Conservation (phyloP, 305 asterid species). For the Fraxinus albicans region DNA sequence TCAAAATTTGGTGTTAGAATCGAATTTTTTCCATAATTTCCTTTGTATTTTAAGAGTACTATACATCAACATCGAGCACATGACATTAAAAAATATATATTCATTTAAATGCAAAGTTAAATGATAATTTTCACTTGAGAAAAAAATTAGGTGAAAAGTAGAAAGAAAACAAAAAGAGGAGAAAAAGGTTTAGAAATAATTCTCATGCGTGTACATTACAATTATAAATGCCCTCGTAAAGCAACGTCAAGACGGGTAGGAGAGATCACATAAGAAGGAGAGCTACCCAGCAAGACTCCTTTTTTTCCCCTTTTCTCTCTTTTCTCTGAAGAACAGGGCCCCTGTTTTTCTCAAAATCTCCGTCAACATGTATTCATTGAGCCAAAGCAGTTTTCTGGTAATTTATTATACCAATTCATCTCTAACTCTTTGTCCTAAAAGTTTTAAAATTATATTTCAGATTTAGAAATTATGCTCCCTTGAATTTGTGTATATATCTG, state of each 20-base stretch:
- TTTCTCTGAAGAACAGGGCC: not conserved
- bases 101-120: too few species aligned
- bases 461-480: slow-evolving; percentile 18
- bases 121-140: too few species aligned
- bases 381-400: slow-evolving; percentile 46
- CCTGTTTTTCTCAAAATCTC: not conserved
- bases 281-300: slow-evolving; percentile 11
- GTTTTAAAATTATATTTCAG: not conserved
- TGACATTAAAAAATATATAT: too few species aligned
- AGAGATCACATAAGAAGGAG: slow-evolving; percentile 26
- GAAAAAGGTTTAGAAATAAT: slow-evolving; percentile 7
- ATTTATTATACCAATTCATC: slow-evolving; percentile 3
- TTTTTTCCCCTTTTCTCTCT: slow-evolving; percentile 14
- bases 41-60: too few species aligned
- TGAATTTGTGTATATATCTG: slow-evolving; percentile 17
- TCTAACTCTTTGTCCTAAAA: not conserved
- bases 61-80: too few species aligned
- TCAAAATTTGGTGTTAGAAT: too few species aligned
- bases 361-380: slow-evolving; percentile 40
- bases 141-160: not conserved
- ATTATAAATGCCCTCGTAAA: not conserved
- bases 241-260: slow-evolving; percentile 23
- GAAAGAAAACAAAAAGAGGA: not conserved
- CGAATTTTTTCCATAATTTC: too few species aligned
- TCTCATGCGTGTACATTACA: not conserved